phyloP scores from a whole-genome alignment of 148 eudicot genomes.

The Arbutus unedo region DNA sequence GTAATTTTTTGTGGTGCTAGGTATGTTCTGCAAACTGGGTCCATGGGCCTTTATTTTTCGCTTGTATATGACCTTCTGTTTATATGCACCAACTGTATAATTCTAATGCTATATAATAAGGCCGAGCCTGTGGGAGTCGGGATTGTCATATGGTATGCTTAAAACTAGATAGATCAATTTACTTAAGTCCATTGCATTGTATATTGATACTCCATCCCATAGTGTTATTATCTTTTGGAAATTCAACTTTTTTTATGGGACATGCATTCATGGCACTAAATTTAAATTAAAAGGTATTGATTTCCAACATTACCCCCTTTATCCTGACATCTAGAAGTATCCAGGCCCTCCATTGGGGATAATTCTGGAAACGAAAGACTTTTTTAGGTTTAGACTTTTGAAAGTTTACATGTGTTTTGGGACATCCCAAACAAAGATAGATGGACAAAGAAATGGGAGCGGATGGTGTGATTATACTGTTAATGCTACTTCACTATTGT shows the following conservation, averaged over 20 bases:
- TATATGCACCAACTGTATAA: neutral
- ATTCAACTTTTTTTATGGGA: neutral
- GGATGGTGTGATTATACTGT: neutral
- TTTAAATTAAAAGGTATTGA: neutral
- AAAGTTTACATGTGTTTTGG: neutral
- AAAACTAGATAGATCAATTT: neutral
- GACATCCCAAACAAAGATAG: neutral
- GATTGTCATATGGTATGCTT: neutral
- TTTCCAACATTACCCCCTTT: neutral
- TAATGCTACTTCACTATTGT: conserved; percentile 1
- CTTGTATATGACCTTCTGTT: neutral
- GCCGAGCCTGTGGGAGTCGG: neutral
- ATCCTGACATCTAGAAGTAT: neutral
- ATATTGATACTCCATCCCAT: conserved; percentile 3
- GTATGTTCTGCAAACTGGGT: neutral
- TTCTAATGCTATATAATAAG: neutral
- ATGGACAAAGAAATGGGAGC: neutral
- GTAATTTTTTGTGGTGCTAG: neutral
- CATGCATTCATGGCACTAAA: neutral
- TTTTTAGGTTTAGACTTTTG: neutral
- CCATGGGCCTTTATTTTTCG: neutral
- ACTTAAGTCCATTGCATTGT: conserved; percentile 1
- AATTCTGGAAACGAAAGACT: neutral
- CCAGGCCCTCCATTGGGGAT: neutral
- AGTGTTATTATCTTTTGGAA: neutral